Base-by-base conservation (phyloP, 2,329 filamentous ascomycete genomes). In the Botrytis sinoallii region DNA sequence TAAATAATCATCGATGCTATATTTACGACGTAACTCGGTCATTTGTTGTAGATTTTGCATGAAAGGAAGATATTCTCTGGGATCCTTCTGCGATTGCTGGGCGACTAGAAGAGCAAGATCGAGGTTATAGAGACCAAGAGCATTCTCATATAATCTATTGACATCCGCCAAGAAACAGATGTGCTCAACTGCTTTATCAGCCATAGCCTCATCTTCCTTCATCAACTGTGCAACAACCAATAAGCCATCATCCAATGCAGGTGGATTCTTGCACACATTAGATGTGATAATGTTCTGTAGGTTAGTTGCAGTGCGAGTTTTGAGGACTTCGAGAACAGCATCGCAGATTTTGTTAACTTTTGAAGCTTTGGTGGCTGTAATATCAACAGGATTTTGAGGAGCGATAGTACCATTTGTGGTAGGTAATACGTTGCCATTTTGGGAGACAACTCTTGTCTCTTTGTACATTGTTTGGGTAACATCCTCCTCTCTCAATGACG, bases 81-180 rank as follows among this genome's bases (percentile, higher is more conserved):
- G 96, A 79, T 99, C 96, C 81, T 95, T 93, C 83, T 99, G 96
- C 0, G 95, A 96, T 81, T 98, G 95, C 80, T 99, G 96, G 0
- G 96, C 96, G 20, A 99, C 93, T 9, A 98, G 86, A 18, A 99
- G 86, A 5, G 95, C 91, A 12, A 99, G 89, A 18, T 97, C 94
- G 4, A 99, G 88, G 79, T 98, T 91, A 81, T 99, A 99, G 3
- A 98, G 86, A 1, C 95, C 95, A 2, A 99, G 86, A 0, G 96
- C 93, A 75, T 95, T 91, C 75, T 98, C 93, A 79, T 97, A 99
- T 0, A 99, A 88, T 57, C 91, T 90, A 81, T 98, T 97, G 64
- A 97, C 92, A 82, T 99, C 96, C 0, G 95, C 93, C 60, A 99
- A 87, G 86, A 99, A 99, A 85, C 94, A 98, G 75, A 99, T 98